Evolutionary conservation across 2,329 filamentous ascomycete species (phyloP).

Genomic region (Zelopaecilomyces penicillatus): DNA sequence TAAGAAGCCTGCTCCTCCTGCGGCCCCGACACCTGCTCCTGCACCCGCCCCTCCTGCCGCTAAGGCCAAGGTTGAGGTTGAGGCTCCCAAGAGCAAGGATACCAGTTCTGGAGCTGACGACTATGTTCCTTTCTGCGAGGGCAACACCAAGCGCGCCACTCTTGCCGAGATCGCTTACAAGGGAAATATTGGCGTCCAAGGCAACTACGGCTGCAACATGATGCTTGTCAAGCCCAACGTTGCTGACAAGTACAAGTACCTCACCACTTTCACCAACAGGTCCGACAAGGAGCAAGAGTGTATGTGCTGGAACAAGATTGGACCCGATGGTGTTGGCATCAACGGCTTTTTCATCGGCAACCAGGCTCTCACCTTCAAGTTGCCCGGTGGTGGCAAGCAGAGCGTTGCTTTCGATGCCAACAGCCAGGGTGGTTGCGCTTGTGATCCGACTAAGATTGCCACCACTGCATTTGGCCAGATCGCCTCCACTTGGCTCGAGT

Average conservation of each 20-base stretch:
- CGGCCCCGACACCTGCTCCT: constrained; percentile 13
- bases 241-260: constrained; percentile 36
- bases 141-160: constrained; percentile 38
- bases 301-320: constrained; percentile 46
- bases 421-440: constrained; percentile 42
- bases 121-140: constrained; percentile 27
- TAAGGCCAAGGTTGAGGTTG: constrained; percentile 2
- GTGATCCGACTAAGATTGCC: constrained; percentile 25
- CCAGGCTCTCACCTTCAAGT: constrained; percentile 31
- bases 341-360: constrained; percentile 41
- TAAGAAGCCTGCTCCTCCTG: constrained; percentile 23
- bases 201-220: constrained; percentile 45
- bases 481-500: constrained; percentile 41
- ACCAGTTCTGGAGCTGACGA: constrained; percentile 10
- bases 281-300: constrained; percentile 28
- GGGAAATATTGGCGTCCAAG: constrained; percentile 36
- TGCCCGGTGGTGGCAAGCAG: constrained; percentile 29
- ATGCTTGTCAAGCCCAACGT: constrained; percentile 31
- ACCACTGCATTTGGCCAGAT: constrained; percentile 32
- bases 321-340: constrained; percentile 28
- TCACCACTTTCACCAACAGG: constrained; percentile 31
- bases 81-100: constrained; percentile 4
- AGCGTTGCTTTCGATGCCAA: constrained; percentile 36
- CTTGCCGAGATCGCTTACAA: constrained; percentile 35
- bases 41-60: constrained; percentile 7